Base-by-base conservation (phyloP, 129 eudicot genomes). In the Tagetes patula region DNA sequence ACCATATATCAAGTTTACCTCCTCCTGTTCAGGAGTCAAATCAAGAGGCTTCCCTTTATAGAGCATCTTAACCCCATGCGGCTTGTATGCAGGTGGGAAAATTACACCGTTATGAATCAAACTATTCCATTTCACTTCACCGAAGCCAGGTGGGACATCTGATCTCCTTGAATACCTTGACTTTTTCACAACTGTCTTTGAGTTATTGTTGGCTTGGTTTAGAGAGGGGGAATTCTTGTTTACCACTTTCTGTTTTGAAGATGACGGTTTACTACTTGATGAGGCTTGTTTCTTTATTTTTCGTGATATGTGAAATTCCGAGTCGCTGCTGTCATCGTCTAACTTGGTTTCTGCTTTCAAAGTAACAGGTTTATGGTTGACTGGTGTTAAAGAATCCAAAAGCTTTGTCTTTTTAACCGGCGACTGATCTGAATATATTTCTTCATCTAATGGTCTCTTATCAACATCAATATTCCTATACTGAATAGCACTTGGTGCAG, bases 71-170 rank as follows among this genome's bases (percentile, higher is more conserved):
- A 95, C 87, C 69, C 96, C 96, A 81, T 95, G 99, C 70, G 97
- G 97, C 77, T 86, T 81, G 86, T 95, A 95, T 6, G 88, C 89
- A 43, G 99, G 99, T 62, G 99, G 99, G 55, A 95, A 95, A 39
- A 95, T 95, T 58, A 95, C 97, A 66, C 99, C 99, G 30, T 47
- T 88, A 78, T 95, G 99, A 65, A 81, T 91, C 79, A 95, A 86
- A 40, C 88, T 95, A 68, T 89, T 88, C 99, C 99, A 95, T 81
- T 95, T 95, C 78, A 96, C 99, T 73, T 90, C 98, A 67, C 97
- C 97, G 41, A 97, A 95, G 65, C 90, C 83, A 30, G 99, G 97
- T 12, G 87, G 86, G 54, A 86, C 87, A 74, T 79, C 90, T 41
- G 88, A 86, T 32, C 96, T 87, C 85, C 84, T 87, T 8, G 91